Evolutionary conservation across 2,329 filamentous ascomycete species (phyloP), one percentile per base, ranked within the genome.

Genomic region (Monilinia fructicola): DNA sequence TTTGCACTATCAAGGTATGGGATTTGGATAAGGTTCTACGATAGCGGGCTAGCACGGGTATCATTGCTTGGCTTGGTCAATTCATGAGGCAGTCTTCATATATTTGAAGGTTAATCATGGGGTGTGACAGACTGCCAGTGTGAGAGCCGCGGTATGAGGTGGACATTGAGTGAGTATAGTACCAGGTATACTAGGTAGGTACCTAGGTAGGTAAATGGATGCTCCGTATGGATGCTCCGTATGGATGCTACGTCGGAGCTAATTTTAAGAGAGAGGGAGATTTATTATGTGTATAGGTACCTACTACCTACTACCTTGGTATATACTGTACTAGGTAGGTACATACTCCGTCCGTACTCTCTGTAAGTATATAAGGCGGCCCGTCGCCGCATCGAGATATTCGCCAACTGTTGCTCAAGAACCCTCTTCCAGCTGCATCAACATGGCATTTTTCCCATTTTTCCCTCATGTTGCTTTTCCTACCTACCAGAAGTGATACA

Each of bases 351-450:
- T n/a, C n/a, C n/a, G n/a, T n/a, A n/a, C n/a, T n/a, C n/a, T n/a
- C n/a, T n/a, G 6, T 16, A 18, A 48, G 46, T 21, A n/a, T 23
- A 9, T n/a, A 7, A 44, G 18, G 56, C 28, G 28, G 42, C 9
- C 2, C 18, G 28, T 48, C 42, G 42, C 56, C 28, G 56, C 48
- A 23, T 31, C 23, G 21, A 48, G 42, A 42, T 18, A 59, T 46
- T 16, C 42, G 31, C 28, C 56, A 48, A 48, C 44, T 18, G 42
- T 59, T 59, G 56, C 56, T 59, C 56, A 54, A 38, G 21, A n/a
- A 35, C 52, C n/a, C 53, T 14, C 38, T n/a, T n/a, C n/a, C n/a
- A n/a, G n/a, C 31, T 55, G 35, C 31, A 38, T 40, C 31, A 60
- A 60, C 12, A 31, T n/a, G 48, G 42, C 55, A 46, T 35, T 16